These are phyloP conservation scores for Nicotiana rustica DNA, from an alignment of 305 asterid species.

Conservation along the genomic window DNA sequence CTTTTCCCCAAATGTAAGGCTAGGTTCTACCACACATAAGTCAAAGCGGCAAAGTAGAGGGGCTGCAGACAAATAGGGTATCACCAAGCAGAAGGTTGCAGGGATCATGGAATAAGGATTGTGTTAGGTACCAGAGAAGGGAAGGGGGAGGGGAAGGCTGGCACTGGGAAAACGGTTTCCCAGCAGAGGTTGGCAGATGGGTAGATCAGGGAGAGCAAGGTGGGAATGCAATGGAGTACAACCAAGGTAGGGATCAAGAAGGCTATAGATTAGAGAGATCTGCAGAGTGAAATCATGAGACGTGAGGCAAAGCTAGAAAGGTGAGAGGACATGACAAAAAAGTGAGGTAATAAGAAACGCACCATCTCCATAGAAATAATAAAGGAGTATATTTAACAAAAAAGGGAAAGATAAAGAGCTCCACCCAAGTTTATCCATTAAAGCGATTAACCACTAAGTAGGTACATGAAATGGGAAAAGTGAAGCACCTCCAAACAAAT, in stretches of 20 bases:
- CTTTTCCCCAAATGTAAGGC: no score
- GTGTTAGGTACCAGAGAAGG: no score
- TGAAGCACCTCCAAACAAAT: neutral
- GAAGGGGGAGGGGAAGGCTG: neutral
- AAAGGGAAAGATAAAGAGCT: slow-evolving; percentile 5
- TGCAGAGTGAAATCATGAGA: neutral
- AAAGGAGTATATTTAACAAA: neutral
- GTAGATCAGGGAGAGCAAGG: neutral
- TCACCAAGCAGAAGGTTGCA: no score
- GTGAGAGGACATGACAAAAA: slow-evolving; percentile 4
- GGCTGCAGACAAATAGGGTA: no score
- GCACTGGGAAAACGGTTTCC: neutral
- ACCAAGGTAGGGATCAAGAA: neutral
- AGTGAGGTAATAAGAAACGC: neutral
- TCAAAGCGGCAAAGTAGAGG: no score
- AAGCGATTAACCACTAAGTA: neutral
- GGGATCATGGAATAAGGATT: no score
- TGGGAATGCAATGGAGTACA: neutral
- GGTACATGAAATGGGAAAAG: neutral
- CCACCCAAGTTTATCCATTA: neutral
- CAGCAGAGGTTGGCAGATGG: neutral
- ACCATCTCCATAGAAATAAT: neutral
- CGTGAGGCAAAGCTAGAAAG: neutral
- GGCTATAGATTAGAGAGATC: neutral
- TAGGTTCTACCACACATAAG: no score